Percentiles rank a stretch among this genome's conserved stretches.
Evolutionary conservation across 768 basidiomycete genomes (phyloP).

Genomic region (Suillus occidentalis): DNA sequence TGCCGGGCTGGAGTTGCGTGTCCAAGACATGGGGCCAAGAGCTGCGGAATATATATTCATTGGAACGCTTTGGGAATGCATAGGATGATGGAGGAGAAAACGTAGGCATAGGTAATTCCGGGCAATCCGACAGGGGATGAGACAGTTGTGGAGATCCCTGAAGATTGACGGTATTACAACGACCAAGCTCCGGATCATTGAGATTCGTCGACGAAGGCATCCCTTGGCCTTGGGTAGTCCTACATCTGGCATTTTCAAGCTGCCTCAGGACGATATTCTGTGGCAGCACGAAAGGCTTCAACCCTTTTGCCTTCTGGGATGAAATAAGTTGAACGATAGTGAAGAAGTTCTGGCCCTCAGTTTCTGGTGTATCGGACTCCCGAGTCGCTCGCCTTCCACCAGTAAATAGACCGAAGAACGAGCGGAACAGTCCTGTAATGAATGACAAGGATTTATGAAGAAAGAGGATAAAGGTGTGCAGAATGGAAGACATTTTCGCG

Average conservation of each 20-base stretch:
- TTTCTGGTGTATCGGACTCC: conserved; percentile 5
- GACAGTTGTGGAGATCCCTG: background rate
- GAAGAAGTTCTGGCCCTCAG: background rate
- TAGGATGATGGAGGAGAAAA: background rate
- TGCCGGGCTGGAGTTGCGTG: background rate
- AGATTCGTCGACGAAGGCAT: background rate
- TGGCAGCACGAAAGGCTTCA: background rate
- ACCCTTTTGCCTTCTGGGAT: background rate
- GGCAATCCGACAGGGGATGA: background rate
- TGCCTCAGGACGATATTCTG: background rate
- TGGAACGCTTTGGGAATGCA: background rate
- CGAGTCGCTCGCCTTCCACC: conserved; percentile 10
- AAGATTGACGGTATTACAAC: background rate
- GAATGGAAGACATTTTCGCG: conserved; percentile 13
- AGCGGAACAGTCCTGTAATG: conserved; percentile 29
- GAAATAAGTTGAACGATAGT: background rate
- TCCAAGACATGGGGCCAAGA: background rate
- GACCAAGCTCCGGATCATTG: conserved; percentile 2
- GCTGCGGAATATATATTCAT: background rate
- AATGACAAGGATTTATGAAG: conserved; percentile 24
- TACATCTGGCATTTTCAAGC: background rate
- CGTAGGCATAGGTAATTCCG: background rate
- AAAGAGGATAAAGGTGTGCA: conserved; percentile 15
- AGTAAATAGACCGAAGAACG: conserved; percentile 23
- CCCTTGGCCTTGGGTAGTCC: background rate